Evolutionary conservation across 129 eudicot species (phyloP).

Genomic region (Flaveria trinervia): DNA sequence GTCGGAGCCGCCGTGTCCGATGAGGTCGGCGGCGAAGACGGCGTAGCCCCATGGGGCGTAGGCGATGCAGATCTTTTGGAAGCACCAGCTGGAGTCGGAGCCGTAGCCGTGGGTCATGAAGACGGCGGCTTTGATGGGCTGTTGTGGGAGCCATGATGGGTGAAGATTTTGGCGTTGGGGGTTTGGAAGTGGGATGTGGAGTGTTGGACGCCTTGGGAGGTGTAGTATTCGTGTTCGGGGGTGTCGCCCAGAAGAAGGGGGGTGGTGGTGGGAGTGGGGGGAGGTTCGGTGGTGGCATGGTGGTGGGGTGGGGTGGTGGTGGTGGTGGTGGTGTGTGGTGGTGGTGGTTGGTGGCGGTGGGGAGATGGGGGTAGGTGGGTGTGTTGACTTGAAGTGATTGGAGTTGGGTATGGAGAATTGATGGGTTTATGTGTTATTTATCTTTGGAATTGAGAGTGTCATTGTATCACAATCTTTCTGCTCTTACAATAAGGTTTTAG

Average conservation of each 20-base stretch:
- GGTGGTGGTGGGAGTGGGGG: constrained; percentile 49
- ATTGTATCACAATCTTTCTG: too few species aligned
- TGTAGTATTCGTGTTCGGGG: constrained; percentile 74
- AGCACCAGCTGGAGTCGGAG: constrained; percentile 75
- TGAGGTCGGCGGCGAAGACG: constrained; percentile 72
- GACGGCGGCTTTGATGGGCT: constrained; percentile 55
- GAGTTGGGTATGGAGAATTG: not conserved
- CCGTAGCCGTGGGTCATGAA: constrained; percentile 88
- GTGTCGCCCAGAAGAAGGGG: constrained; percentile 73
- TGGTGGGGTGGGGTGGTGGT: constrained; percentile 16
- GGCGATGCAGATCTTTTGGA: constrained; percentile 72
- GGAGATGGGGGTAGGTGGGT: not conserved
- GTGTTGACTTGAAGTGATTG: not conserved
- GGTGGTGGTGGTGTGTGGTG: not conserved
- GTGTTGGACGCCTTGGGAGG: constrained; percentile 68
- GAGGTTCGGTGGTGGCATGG: constrained; percentile 38
- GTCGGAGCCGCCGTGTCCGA: constrained; percentile 84
- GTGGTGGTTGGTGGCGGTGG: not conserved
- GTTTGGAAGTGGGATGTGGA: constrained; percentile 65
- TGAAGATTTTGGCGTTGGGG: constrained; percentile 65
- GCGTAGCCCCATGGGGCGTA: constrained; percentile 84
- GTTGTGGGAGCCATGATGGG: constrained; percentile 67
- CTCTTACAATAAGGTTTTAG: too few species aligned
- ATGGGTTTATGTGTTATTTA: too few species aligned
- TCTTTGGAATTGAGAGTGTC: too few species aligned